Evolutionary conservation across 352 stramenopile genomes (phyloP).

Genomic region (Peronospora destructor): DNA sequence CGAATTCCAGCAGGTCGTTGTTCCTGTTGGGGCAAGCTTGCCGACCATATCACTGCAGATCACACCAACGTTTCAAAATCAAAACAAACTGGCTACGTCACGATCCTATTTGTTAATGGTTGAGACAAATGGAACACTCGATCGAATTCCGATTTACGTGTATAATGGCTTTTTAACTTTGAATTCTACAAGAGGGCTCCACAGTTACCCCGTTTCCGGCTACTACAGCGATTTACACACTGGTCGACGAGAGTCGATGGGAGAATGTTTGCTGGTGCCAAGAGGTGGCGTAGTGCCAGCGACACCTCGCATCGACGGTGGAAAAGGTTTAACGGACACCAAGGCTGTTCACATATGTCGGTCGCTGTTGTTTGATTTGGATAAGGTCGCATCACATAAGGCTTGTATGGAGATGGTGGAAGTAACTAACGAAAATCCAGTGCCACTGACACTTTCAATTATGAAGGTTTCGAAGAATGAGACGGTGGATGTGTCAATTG

Average conservation of each 20-base stretch:
- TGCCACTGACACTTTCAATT: conserved; percentile 28
- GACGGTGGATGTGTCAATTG: conserved; percentile 24
- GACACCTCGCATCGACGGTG: conserved; percentile 16
- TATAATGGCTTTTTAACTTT: conserved; percentile 35
- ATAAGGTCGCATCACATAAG: conserved; percentile 29
- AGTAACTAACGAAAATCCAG: conserved; percentile 44
- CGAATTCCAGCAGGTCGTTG: conserved; percentile 23
- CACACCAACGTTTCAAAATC: conserved; percentile 6
- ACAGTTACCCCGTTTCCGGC: conserved; percentile 17
- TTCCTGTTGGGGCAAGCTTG: conserved; percentile 23
- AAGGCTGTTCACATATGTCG: conserved; percentile 30
- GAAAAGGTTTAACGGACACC: conserved; percentile 4
- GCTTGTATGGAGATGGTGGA: conserved; percentile 30
- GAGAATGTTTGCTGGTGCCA: conserved; percentile 13
- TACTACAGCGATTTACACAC: conserved; percentile 10
- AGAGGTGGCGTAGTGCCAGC: conserved; percentile 9
- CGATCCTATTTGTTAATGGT: conserved; percentile 27
- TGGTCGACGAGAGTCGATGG: background rate
- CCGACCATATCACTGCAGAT: conserved; percentile 28
- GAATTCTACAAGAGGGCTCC: conserved; percentile 22
- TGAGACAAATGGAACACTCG: conserved; percentile 37
- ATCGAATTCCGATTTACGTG: conserved; percentile 29
- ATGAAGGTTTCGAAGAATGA: conserved; percentile 9
- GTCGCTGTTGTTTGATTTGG: conserved; percentile 37
- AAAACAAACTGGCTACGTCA: conserved; percentile 3